Evolutionary conservation across 345 rosid genomes (phyloP), one percentile per base, ranked within the genome.

Genomic region (Hibiscus syriacus): DNA sequence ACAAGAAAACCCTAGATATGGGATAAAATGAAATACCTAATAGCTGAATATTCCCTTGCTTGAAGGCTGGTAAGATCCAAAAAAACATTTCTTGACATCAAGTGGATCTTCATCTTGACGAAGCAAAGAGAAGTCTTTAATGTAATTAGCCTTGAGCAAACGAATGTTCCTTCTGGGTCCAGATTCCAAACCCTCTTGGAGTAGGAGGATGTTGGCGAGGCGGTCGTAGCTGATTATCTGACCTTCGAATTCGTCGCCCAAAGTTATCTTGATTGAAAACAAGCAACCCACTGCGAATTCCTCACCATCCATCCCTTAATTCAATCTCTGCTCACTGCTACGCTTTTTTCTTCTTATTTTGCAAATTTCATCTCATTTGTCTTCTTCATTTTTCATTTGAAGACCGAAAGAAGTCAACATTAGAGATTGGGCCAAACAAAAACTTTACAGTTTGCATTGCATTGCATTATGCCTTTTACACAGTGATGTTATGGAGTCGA

Each of bases 151-250:
- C 79, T 89, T 94, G 79, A 94, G 79, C 74, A 91, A 80, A 74
- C 99, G 69, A 43, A 84, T 77, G 70, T 80, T 83, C 78, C 84
- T 81, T 70, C 76, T 74, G 11, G 85, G 70, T 25, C 88, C 88
- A 49, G 73, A 66, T 68, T 73, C 81, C 63, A 78, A 63, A 46
- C 87, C 90, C 76, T 93, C 97, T 85, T 87, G 92, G 78, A 94
- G 87, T 16, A 89, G 85, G 84, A 94, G 90, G 80, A 91, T 82
- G 96, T 94, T 94, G 80, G 96, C 86, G 62, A 80, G 75, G 68
- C 92, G 89, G 78, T 90, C 99, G 78, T 83, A 94, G 79, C 95
- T 84, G 74, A 94, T 77, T 82, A 94, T 86, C 74, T 89, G 95
- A 66, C 85, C 99, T 55, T 89, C 77, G 83, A 91, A 94, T 73